Evolutionary conservation across 306 rosid genomes (phyloP), one percentile per base, ranked within the genome.

Genomic region (Coriaria nepalensis): DNA sequence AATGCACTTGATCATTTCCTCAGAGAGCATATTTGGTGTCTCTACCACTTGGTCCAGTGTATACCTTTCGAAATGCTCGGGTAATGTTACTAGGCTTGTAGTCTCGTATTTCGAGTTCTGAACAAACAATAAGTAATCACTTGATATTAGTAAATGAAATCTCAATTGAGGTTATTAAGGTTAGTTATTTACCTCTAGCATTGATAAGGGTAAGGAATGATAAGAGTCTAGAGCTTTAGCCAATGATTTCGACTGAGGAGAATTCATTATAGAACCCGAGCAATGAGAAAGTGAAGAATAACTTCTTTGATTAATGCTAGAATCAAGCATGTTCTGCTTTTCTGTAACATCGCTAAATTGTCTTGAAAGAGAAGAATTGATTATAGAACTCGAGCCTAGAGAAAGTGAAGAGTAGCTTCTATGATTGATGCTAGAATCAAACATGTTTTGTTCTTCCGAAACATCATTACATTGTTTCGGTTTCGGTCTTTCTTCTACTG

Each of bases 141-240:
- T 20, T 20, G 29, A 20, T 20, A 20, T 20, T 20, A 20, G 29
- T 20, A 20, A 20, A 20, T 20, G 2, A 20, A 20, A 20, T 20
- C 29, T 20, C 29, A 20, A 1, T 20, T 20, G n/a, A n/a, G n/a
- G 29, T 20, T 20, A 20, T 20, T 20, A 20, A 20, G 29, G 29
- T 20, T 8, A 7, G 41, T 12, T 43, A 56, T 52, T 67, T 70
- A 81, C 97, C 93, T 90, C 93, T 43, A 90, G 69, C 93, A 84
- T 77, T 14, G 75, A 74, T 78, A 90, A 77, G 50, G 97, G 97
- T 43, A 90, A 69, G 56, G 97, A 90, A 78, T 75, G 94, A 71
- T 74, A 90, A 5, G 66, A 63, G 43, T 84, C 93, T 35, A 56
- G 65, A 50, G 76, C 76, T 72, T 79, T 81, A 61, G 72, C 49